Evolutionary conservation across 2,329 filamentous ascomycete genomes (phyloP), one percentile per base, ranked within the genome.

Genomic region (Didymella pomorum): DNA sequence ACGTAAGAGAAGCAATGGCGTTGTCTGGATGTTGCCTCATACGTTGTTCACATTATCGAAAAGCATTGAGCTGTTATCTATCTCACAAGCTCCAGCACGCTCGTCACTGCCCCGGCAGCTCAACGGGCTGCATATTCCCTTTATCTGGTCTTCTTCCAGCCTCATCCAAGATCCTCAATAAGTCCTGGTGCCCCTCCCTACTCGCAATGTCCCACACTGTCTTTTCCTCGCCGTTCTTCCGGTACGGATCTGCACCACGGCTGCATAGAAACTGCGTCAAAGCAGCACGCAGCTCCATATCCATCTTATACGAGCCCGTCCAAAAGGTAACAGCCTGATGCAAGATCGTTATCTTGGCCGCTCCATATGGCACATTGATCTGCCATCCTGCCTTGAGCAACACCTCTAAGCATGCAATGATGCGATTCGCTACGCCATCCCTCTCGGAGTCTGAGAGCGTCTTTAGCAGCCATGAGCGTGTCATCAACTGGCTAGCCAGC

Each of bases 301-400:
- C 41, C 41, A 26, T 43, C 23, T 43, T 43, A n/a, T 43, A 43
- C 12, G 41, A 43, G 1, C 41, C 41, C 12, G 41, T 43, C 41
- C 41, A 43, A 23, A n/a, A 43, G 16, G 41, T 23, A n/a, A 43
- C 41, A 43, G 41, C 41, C 23, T 43, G 41, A n/a, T 43, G 41
- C 41, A 43, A 25, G 12, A 26, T 23, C 5, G 41, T 43, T 10
- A 1, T n/a, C 41, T 26, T 43, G 9, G 16, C 23, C 41, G 12
- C 23, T 12, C 41, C 41, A 43, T 43, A 26, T 10, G 41, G 41
- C 16, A 26, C 8, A n/a, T 43, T 26, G 21, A 43, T 26, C 21
- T 43, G 41, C 41, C 41, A 43, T 4, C 41, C 41, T 43, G 41
- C 41, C 5, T 25, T 26, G 41, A 43, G 21, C 23, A 43, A n/a